Evolutionary conservation across 2,329 filamentous ascomycete genomes (phyloP).

Genomic region (Grosmannia penicillata): DNA sequence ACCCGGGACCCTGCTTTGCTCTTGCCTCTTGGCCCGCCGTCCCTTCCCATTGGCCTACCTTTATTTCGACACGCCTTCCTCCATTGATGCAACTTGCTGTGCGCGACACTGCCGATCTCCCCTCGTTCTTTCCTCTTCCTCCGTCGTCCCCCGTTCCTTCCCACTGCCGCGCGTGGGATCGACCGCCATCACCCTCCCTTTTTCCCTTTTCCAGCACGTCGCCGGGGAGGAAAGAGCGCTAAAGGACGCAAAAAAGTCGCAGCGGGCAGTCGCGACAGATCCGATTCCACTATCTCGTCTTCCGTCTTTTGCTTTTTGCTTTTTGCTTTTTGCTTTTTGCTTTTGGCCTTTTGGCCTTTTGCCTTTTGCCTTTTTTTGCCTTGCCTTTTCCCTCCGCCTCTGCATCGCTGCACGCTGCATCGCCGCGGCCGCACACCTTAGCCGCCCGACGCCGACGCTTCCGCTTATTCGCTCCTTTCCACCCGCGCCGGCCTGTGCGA

Average conservation of each 20-base stretch:
- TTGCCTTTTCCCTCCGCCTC: background rate
- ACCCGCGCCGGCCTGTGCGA: too few relatives aligned
- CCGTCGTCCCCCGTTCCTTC: background rate
- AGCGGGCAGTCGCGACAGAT: background rate
- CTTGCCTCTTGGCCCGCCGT: too few relatives aligned
- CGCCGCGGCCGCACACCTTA: background rate
- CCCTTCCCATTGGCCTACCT: too few relatives aligned
- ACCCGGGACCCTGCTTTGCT: too few relatives aligned
- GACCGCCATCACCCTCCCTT: background rate
- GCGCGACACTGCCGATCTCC: background rate
- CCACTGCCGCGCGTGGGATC: slow-evolving; percentile 1
- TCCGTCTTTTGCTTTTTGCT: slow-evolving; percentile 1
- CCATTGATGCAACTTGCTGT: background rate
- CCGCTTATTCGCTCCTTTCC: background rate
- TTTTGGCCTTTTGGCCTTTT: background rate
- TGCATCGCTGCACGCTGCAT: too few relatives aligned
- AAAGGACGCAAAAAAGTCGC: background rate
- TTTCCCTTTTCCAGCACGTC: background rate
- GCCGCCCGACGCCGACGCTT: background rate
- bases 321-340: background rate
- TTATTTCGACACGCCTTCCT: slow-evolving; percentile 1
- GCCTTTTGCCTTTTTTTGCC: background rate
- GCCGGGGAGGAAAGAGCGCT: too few relatives aligned
- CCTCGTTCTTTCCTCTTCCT: background rate
- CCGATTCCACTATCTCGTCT: background rate